phyloP scores from a whole-genome alignment of 441 rosid species.

The Pelargonium australe region DNA sequence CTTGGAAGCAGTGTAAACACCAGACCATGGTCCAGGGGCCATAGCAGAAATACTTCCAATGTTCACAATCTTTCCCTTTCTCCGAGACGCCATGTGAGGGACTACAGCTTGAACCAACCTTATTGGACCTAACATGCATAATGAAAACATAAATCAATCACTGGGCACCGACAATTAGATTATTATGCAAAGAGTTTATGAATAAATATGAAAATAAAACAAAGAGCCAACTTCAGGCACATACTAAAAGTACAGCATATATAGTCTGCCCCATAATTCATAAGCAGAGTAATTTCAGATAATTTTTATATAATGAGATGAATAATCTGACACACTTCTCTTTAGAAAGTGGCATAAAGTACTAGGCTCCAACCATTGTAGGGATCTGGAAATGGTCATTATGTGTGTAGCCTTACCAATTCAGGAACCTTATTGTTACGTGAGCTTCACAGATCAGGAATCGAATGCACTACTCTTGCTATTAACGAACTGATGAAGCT shows the following conservation, averaged over 20 bases:
- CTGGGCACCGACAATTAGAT: background rate
- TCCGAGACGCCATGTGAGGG: constrained; percentile 76
- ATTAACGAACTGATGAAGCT: background rate
- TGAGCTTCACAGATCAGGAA: background rate
- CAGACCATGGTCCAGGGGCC: constrained; percentile 72
- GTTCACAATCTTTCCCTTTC: constrained; percentile 62
- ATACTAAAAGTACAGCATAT: too few relatives aligned
- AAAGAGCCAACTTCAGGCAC: background rate
- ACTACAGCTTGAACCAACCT: constrained; percentile 78
- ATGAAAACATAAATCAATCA: background rate
- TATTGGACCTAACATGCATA: constrained; percentile 33
- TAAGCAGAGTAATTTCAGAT: background rate
- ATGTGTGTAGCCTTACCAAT: too few relatives aligned
- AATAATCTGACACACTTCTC: background rate
- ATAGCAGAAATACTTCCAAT: constrained; percentile 60
- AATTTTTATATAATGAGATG: background rate
- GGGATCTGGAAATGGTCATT: too few relatives aligned
- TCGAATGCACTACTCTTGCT: background rate
- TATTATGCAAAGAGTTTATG: background rate
- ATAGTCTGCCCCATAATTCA: too few relatives aligned
- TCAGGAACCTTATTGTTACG: too few relatives aligned
- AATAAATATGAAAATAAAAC: background rate
- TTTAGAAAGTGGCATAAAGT: too few relatives aligned
- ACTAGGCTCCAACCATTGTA: too few relatives aligned
- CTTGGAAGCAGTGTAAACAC: constrained; percentile 73